A percentile compares a stretch with the other conserved stretches of the same genome.
These are phyloP conservation scores for Trichoderma polysporum DNA, from an alignment of 2,329 filamentous ascomycete species.

Conservation along the genomic window DNA sequence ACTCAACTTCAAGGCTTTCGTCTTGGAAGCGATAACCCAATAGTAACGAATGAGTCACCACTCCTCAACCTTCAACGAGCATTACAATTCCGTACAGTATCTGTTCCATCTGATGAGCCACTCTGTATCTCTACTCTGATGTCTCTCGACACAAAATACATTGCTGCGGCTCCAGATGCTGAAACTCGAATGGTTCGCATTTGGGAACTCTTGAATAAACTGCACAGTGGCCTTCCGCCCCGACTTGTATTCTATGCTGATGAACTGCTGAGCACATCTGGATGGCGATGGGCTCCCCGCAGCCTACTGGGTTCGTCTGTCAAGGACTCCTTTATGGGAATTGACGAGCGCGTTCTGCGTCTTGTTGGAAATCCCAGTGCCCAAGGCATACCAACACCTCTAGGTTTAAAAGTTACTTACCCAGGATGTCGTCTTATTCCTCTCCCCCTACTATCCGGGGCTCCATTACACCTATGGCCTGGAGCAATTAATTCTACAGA, in stretches of 20 bases:
- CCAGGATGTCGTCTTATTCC: constrained; percentile 21
- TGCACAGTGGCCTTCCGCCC: constrained; percentile 23
- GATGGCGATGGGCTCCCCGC: constrained; percentile 32
- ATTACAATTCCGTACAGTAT: constrained; percentile 32
- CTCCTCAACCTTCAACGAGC: constrained; percentile 27
- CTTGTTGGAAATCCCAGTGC: background rate
- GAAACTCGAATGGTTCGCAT: constrained; percentile 28
- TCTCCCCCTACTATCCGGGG: background rate
- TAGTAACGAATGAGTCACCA: background rate
- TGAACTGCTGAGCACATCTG: constrained; percentile 24
- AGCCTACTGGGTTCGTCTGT: constrained; percentile 25
- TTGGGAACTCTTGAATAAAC: constrained; percentile 27
- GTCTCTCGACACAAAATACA: constrained; percentile 26
- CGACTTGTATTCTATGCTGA: constrained; percentile 30
- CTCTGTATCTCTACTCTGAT: constrained; percentile 34
- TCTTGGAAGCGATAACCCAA: background rate
- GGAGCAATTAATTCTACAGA: constrained; percentile 21
- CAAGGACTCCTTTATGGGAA: constrained; percentile 22
- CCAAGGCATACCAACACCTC: constrained; percentile 23
- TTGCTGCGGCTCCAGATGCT: constrained; percentile 19
- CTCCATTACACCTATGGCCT: constrained; percentile 25
- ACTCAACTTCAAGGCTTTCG: constrained; percentile 23
- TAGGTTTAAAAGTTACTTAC: constrained; percentile 23
- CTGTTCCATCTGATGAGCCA: constrained; percentile 32
- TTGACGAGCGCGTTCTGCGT: constrained; percentile 24